These are phyloP conservation scores for Penicillium fuscoglaucum DNA, from an alignment of 2,329 filamentous ascomycete species.

Conservation along the genomic window DNA sequence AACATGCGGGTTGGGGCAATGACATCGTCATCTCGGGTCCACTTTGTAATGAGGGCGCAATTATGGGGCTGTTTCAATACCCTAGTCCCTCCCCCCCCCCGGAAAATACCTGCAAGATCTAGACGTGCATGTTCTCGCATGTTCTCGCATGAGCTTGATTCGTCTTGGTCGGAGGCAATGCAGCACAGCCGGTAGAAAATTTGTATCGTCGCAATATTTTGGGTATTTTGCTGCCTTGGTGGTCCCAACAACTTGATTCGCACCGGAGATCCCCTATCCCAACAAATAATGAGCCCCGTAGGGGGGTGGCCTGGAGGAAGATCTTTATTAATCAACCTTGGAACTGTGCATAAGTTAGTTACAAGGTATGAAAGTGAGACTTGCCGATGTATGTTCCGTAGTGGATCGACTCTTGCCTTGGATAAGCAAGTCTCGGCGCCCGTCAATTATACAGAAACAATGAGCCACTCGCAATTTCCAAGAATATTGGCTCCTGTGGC, in stretches of 20 bases:
- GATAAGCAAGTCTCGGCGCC: background rate
- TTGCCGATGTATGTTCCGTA: background rate
- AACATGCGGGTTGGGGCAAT: conserved; percentile 6
- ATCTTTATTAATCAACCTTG: background rate
- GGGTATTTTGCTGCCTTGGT: conserved; percentile 13
- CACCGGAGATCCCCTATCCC: conserved; percentile 3
- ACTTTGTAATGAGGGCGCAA: conserved; percentile 4
- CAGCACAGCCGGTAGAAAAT: conserved; percentile 7
- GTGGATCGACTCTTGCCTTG: background rate
- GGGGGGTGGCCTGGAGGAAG: background rate
- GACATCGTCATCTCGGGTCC: conserved; percentile 17
- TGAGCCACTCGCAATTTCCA: background rate
- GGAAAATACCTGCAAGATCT: conserved; percentile 5
- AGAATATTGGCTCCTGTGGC: background rate
- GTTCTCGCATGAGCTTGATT: conserved; percentile 3
- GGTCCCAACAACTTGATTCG: background rate
- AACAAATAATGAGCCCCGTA: background rate
- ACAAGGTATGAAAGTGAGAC: background rate
- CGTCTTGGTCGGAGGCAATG: background rate
- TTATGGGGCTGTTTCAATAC: background rate
- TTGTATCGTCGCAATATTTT: background rate
- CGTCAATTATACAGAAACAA: background rate
- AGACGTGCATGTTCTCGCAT: conserved; percentile 2
- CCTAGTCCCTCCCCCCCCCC: background rate
- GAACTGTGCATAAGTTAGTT: too few species aligned